A percentile compares a stretch with the other conserved stretches of the same genome.
Evolutionary conservation across 2,329 filamentous ascomycete species (phyloP).

Genomic region (Calonectria naviculata): DNA sequence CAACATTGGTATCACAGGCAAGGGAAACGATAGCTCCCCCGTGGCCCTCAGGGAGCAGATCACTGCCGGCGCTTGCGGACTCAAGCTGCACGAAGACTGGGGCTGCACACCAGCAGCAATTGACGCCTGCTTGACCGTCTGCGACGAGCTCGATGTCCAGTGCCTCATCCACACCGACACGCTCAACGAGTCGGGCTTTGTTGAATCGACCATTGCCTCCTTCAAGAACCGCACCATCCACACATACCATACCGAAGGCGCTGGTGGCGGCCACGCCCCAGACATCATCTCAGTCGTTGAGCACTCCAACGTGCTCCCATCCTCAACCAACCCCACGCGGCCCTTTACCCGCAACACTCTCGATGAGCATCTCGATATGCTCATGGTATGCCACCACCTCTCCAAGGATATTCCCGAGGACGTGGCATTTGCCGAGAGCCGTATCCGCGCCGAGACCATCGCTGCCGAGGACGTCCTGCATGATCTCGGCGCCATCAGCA

Average conservation of each 20-base stretch:
- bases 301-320: slow-evolving; percentile 87
- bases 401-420: slow-evolving; percentile 95
- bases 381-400: slow-evolving; percentile 98
- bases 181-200: slow-evolving; percentile 96
- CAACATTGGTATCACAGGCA: slow-evolving; percentile 92
- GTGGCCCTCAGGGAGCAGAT: slow-evolving; percentile 82
- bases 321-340: slow-evolving; percentile 90
- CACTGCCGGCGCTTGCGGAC: slow-evolving; percentile 84
- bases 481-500: slow-evolving; percentile 93
- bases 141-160: slow-evolving; percentile 92
- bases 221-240: slow-evolving; percentile 92
- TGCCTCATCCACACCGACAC: slow-evolving; percentile 97
- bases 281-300: slow-evolving; percentile 97
- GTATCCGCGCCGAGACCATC: slow-evolving; percentile 95
- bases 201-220: slow-evolving; percentile 88
- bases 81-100: slow-evolving; percentile 98
- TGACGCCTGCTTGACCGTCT: slow-evolving; percentile 85
- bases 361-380: slow-evolving; percentile 97
- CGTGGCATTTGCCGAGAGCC: slow-evolving; percentile 92
- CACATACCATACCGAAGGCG: slow-evolving; percentile 97
- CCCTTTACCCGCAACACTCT: slow-evolving; percentile 93
- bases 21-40: slow-evolving; percentile 86
- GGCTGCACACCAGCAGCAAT: slow-evolving; percentile 91
- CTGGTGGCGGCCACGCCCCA: slow-evolving; percentile 92
- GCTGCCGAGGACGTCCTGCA: slow-evolving; percentile 96